These are phyloP conservation scores for Pleurostoma richardsiae DNA, from an alignment of 2,329 filamentous ascomycete species.

Conservation along the genomic window DNA sequence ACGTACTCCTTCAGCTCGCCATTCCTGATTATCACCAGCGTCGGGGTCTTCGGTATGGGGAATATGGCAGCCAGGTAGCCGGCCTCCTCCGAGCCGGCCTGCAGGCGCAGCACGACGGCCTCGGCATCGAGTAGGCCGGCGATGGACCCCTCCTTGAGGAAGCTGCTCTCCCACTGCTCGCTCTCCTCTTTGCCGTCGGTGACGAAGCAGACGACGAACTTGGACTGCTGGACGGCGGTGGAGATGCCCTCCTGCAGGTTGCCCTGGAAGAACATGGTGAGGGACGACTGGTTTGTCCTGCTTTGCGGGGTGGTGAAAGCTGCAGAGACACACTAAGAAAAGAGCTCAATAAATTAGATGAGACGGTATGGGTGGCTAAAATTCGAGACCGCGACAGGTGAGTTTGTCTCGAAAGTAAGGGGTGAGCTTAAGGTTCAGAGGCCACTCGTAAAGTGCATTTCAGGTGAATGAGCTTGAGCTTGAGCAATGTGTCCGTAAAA, in stretches of 20 bases:
- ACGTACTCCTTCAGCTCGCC: conserved; percentile 76
- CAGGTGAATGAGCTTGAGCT: too few relatives aligned
- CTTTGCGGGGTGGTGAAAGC: too few relatives aligned
- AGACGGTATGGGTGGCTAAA: too few relatives aligned
- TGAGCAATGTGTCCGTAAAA: too few relatives aligned
- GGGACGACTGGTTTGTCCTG: too few relatives aligned
- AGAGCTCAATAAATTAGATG: too few relatives aligned
- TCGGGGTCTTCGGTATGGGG: conserved; percentile 72
- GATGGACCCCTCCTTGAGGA: conserved; percentile 50
- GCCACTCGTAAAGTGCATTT: too few relatives aligned
- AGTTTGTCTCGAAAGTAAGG: too few relatives aligned
- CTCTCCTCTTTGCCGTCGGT: conserved; percentile 72
- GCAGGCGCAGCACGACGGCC: conserved; percentile 65
- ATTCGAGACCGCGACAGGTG: too few relatives aligned
- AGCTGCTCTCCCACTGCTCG: conserved; percentile 67
- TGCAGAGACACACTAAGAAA: too few relatives aligned
- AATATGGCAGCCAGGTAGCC: conserved; percentile 78
- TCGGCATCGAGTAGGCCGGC: conserved; percentile 51
- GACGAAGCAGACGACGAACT: conserved; percentile 81
- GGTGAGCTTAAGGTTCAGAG: too few relatives aligned
- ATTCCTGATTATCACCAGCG: conserved; percentile 74
- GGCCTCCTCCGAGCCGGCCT: conserved; percentile 72
- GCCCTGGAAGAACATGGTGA: conserved; percentile 74
- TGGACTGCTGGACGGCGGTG: conserved; percentile 67
- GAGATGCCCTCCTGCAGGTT: conserved; percentile 77